These are phyloP conservation scores for Pezicula neosporulosa DNA, from an alignment of 2,329 filamentous ascomycete genomes.

Conservation along the genomic window DNA sequence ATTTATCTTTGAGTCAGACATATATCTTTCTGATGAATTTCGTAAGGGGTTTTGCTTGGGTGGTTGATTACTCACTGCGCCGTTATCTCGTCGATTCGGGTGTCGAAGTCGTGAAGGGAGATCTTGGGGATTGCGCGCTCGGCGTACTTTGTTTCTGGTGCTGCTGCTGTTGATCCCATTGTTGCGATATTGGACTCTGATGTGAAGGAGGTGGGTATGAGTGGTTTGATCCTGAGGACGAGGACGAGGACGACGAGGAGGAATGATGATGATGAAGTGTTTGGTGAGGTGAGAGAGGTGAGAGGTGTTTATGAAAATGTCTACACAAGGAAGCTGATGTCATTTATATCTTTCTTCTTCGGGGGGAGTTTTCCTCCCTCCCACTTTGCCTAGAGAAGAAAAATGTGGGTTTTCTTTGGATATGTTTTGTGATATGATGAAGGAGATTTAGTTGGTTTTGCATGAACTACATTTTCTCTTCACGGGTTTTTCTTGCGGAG, in stretches of 20 bases:
- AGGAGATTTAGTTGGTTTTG: no score
- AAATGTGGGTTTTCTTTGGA: no score
- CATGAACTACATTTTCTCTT: background rate
- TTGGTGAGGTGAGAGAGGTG: background rate
- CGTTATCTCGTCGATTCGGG: conserved; percentile 51
- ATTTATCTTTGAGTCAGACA: no score
- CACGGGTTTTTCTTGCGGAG: background rate
- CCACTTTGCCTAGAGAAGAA: no score
- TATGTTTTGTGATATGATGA: no score
- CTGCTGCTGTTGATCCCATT: no score
- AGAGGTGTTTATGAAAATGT: background rate
- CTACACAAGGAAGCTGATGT: background rate
- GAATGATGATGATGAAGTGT: background rate
- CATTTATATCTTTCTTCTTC: background rate
- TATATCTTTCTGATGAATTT: no score
- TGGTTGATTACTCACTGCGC: conserved; percentile 31
- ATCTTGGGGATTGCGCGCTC: conserved; percentile 34
- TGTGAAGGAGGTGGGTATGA: background rate
- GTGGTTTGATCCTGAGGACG: no score
- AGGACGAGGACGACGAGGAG: background rate
- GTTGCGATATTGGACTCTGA: background rate
- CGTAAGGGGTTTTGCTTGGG: no score
- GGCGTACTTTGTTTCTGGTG: conserved; percentile 16
- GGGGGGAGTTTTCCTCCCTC: no score
- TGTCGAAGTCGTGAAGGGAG: conserved; percentile 49